phyloP scores from a whole-genome alignment of 2,329 filamentous ascomycete species.

The Epicoccum nigrum region DNA sequence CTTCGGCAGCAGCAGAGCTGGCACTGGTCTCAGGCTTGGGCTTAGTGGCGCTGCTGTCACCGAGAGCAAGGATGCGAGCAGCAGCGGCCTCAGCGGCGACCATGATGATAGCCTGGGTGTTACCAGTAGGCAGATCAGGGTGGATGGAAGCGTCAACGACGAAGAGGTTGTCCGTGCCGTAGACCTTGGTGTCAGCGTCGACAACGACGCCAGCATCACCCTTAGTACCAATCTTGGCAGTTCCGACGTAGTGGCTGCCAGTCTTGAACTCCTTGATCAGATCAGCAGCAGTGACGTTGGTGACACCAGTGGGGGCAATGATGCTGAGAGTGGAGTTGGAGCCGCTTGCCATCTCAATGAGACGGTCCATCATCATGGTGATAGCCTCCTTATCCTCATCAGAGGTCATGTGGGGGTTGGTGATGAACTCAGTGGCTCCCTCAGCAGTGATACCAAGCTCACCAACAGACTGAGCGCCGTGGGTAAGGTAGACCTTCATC shows the following conservation, averaged over 20 bases:
- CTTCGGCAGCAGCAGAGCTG: conserved; percentile 9
- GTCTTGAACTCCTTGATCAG: conserved; percentile 42
- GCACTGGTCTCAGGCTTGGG: background rate
- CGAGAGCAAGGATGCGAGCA: conserved; percentile 56
- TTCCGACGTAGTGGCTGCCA: conserved; percentile 55
- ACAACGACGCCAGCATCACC: conserved; percentile 51
- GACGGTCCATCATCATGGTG: conserved; percentile 55
- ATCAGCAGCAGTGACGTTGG: conserved; percentile 50
- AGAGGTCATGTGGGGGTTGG: conserved; percentile 60
- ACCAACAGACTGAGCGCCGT: conserved; percentile 66
- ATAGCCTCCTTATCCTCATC: conserved; percentile 48
- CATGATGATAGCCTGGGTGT: conserved; percentile 70
- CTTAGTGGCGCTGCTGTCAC: conserved; percentile 27
- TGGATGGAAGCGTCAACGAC: conserved; percentile 60
- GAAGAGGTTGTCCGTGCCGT: conserved; percentile 52
- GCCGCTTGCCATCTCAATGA: conserved; percentile 45
- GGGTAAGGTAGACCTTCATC: conserved; percentile 63
- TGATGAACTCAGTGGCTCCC: conserved; percentile 52
- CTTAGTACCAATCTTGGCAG: conserved; percentile 59
- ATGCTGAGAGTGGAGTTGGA: conserved; percentile 38
- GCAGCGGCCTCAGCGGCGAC: conserved; percentile 67
- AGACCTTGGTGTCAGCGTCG: conserved; percentile 50
- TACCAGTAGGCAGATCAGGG: conserved; percentile 71
- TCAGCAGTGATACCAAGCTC: conserved; percentile 53
- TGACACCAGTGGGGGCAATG: conserved; percentile 44